Conservation (phyloP, 2,329 filamentous ascomycete species). For the Apiospora koreana region DNA sequence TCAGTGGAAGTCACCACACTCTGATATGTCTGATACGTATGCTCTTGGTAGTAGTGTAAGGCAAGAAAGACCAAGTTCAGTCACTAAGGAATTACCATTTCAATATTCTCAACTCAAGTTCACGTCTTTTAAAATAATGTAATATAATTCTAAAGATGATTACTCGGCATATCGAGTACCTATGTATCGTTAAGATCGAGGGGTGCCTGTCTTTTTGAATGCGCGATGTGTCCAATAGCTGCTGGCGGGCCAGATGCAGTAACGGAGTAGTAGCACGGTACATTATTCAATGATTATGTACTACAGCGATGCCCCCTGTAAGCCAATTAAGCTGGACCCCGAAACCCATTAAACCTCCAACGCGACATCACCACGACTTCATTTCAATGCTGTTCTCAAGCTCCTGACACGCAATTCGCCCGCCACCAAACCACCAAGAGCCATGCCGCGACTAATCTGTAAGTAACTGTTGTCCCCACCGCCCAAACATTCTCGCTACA, state of each 20-base stretch:
- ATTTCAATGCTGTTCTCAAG: not conserved
- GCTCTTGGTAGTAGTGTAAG: not conserved
- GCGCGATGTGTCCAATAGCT: not conserved
- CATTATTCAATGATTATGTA: no score
- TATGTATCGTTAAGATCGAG: not conserved
- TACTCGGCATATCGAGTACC: not conserved
- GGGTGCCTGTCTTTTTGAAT: not conserved
- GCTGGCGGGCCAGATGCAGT: not conserved
- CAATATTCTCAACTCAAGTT: not conserved
- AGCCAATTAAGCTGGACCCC: constrained; percentile 3
- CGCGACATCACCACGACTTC: not conserved
- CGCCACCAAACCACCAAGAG: constrained; percentile 14
- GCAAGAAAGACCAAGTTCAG: not conserved
- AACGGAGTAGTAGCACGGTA: not conserved
- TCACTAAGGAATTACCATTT: not conserved
- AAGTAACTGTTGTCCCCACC: constrained; percentile 23
- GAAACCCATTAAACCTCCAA: constrained; percentile 7
- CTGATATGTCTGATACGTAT: not conserved
- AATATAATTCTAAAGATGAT: not conserved
- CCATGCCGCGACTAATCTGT: constrained; percentile 59
- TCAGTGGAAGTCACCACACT: no score
- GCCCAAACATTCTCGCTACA: not conserved
- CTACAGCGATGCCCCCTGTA: not conserved
- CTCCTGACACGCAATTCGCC: not conserved
- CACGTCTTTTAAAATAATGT: not conserved